A percentile compares a stretch with the other conserved stretches of the same genome.
Conservation (phyloP, 2,329 filamentous ascomycete species). For the Trichothecium roseum region DNA sequence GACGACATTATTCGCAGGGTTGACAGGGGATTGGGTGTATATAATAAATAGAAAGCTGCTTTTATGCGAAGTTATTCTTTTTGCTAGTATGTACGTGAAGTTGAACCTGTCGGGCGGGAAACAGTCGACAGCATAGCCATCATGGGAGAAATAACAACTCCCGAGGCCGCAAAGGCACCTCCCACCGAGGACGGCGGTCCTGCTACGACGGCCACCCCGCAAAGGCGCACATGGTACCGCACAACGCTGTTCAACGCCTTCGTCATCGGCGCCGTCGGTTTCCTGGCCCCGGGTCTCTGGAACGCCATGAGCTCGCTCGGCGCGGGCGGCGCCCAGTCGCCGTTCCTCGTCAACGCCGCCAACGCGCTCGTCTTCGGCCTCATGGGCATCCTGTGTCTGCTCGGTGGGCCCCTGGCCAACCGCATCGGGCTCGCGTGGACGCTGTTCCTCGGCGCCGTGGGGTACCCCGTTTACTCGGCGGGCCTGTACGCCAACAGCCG, state of each 20-base stretch:
- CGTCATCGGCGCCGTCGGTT: constrained; percentile 41
- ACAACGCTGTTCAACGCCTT: constrained; percentile 42
- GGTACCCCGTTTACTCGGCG: constrained; percentile 36
- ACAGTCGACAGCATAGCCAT: too few species aligned
- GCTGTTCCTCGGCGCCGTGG: constrained; percentile 30
- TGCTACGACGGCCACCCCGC: too few species aligned
- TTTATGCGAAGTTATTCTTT: too few species aligned
- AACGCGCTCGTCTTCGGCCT: constrained; percentile 39
- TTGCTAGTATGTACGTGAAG: too few species aligned
- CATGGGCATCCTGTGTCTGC: constrained; percentile 39
- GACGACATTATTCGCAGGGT: too few species aligned
- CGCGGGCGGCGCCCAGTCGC: constrained; percentile 32
- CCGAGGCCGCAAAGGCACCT: too few species aligned
- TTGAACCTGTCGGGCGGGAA: too few species aligned
- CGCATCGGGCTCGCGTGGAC: constrained; percentile 35
- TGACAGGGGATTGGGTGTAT: too few species aligned
- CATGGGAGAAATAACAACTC: too few species aligned
- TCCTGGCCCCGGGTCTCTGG: constrained; percentile 40
- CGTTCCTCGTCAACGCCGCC: constrained; percentile 45
- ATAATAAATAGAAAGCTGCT: too few species aligned
- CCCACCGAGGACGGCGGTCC: too few species aligned
- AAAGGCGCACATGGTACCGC: constrained; percentile 32
- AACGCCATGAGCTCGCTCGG: constrained; percentile 44
- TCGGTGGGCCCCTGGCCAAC: constrained; percentile 31
- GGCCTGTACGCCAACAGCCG: constrained; percentile 38